Evolutionary conservation across 495 filamentous ascomycete species (phyloP).

Genomic region (Xylaria grammica): DNA sequence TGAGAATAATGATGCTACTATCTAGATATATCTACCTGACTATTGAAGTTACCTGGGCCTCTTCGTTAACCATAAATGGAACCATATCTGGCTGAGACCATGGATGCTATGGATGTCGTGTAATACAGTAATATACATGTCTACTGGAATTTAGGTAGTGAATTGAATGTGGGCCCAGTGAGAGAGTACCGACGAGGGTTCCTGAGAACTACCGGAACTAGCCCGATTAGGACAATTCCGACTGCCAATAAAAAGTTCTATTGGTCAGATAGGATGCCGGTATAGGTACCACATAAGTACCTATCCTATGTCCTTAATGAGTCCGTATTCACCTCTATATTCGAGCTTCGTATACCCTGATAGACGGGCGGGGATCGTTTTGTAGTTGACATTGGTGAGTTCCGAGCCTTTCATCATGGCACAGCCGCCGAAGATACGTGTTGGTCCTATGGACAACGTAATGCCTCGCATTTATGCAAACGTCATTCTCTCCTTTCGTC

Average conservation of each 20-base stretch:
- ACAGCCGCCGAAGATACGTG: neutral
- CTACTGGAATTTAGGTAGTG: too few relatives aligned
- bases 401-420: neutral
- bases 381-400: too few relatives aligned
- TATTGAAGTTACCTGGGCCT: too few relatives aligned
- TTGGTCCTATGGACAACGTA: constrained; percentile 14
- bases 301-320: too few relatives aligned
- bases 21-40: too few relatives aligned
- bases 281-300: neutral
- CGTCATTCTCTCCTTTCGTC: constrained; percentile 1
- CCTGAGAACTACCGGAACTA: neutral
- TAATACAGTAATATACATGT: too few relatives aligned
- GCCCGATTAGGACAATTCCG: neutral
- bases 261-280: neutral
- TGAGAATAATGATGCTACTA: too few relatives aligned
- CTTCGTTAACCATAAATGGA: too few relatives aligned
- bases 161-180: neutral
- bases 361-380: too few relatives aligned
- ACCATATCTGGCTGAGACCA: too few relatives aligned
- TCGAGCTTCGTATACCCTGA: neutral
- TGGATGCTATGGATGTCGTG: too few relatives aligned
- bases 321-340: too few relatives aligned
- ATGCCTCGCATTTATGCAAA: constrained; percentile 3
- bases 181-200: neutral
- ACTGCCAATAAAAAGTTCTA: neutral